Evolutionary conservation across 345 rosid genomes (phyloP).

Genomic region (Gossypium sturtianum): DNA sequence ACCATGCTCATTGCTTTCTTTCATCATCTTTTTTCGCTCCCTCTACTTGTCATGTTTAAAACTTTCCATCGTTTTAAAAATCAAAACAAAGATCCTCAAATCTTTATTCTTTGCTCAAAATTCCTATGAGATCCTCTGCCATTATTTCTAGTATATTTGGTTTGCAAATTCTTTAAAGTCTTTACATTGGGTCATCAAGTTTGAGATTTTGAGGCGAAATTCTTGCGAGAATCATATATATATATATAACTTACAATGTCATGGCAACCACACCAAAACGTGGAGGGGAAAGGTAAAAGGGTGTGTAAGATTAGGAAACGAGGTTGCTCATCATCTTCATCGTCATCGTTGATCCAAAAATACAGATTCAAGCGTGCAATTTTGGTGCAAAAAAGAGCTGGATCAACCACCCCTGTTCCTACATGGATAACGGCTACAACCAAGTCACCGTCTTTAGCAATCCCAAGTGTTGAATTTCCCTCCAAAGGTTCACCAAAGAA

Average conservation of each 20-base stretch:
- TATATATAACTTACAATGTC: slow-evolving; percentile 10
- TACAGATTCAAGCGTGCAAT: slow-evolving; percentile 83
- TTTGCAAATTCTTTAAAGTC: too few species aligned
- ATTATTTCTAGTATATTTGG: not conserved
- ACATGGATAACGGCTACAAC: slow-evolving; percentile 41
- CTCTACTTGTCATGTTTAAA: slow-evolving; percentile 4
- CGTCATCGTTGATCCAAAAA: slow-evolving; percentile 59
- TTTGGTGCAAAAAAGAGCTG: slow-evolving; percentile 52
- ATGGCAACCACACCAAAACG: slow-evolving; percentile 28
- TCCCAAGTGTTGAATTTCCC: slow-evolving; percentile 31
- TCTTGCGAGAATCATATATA: not conserved
- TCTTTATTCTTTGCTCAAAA: not conserved
- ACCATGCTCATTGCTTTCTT: not conserved
- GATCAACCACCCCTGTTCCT: slow-evolving; percentile 70
- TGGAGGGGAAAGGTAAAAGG: slow-evolving; percentile 35
- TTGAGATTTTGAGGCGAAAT: not conserved
- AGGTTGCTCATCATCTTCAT: slow-evolving; percentile 67
- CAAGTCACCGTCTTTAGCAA: slow-evolving; percentile 35
- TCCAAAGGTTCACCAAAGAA: not conserved
- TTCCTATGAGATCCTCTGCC: not conserved
- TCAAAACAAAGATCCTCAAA: not conserved
- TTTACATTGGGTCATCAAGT: not conserved
- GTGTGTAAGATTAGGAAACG: slow-evolving; percentile 82
- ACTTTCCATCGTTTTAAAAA: not conserved
- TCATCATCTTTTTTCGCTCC: not conserved